Evolutionary conservation across 352 stramenopile species (phyloP), one percentile per base, ranked within the genome.

Genomic region (Phytopythium cucurbitacearum): DNA sequence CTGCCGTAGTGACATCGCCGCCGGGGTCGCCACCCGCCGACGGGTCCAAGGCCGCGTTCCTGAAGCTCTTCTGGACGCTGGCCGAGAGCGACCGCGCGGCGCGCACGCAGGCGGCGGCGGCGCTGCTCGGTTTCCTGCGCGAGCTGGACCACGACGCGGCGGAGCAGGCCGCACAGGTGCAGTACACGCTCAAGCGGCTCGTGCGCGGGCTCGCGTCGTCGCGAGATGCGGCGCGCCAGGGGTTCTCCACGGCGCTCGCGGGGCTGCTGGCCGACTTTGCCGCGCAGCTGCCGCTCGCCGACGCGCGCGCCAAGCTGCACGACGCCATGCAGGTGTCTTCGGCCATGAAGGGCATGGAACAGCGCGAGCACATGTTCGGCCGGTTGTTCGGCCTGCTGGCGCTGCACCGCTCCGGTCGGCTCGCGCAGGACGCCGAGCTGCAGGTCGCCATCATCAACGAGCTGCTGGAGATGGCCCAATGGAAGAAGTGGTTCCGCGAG

Each of bases 331-430:
- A 94, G 59, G 68, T 91, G 34, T 77, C 79, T 44, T 71, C 66
- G 46, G 84, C 71, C 53, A 94, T 97, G 82, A 96, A 96, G 61
- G 83, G 84, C 53, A 92, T 94, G 79, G 90, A 97, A 59, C 87
- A 97, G 71, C 78, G 90, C 49, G 90, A 97, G 56, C 80, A 94
- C 72, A 86, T 95, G 77, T 95, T 97, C 59, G 90, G 90, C 13
- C 85, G 87, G 13, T 68, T 97, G 16, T 95, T 97, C 51, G 89
- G 87, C 5, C 67, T 95, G 51, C 69, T 95, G 47, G 85, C 87
- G 15, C 51, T 97, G 51, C 73, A 90, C 43, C 80, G 84, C 50
- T 94, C 80, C 7, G 81, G 78, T 9, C 70, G 86, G 5, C 59
- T 96, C 34, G 69, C 57, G 12, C 55, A 63, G 5, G 67, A 85